Evolutionary conservation across 1,139 yeast species (phyloP).

Genomic region (Lodderomyces orthopsilosis): DNA sequence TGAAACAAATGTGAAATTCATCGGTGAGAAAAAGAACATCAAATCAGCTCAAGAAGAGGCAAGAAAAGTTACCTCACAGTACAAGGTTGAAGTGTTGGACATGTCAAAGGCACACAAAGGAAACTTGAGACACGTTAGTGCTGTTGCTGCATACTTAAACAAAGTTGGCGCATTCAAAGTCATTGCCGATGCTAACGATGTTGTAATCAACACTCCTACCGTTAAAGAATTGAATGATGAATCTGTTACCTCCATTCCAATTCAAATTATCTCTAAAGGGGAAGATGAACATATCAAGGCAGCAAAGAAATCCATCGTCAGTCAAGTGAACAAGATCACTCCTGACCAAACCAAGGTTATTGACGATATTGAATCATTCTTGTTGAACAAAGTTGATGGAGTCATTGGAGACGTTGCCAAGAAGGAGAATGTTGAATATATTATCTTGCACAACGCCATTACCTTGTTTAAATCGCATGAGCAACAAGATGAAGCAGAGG

Average conservation of each 20-base stretch:
- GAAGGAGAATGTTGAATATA: conserved; percentile 50
- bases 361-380: conserved; percentile 68
- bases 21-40: conserved; percentile 60
- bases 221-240: conserved; percentile 23
- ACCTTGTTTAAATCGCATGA: conserved; percentile 35
- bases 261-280: conserved; percentile 38
- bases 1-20: conserved; percentile 53
- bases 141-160: conserved; percentile 64
- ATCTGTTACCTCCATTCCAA: conserved; percentile 31
- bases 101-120: conserved; percentile 88
- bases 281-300: conserved; percentile 38
- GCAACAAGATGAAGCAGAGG: conserved; percentile 31
- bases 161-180: conserved; percentile 47
- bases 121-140: conserved; percentile 69
- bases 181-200: conserved; percentile 45
- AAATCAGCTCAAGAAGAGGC: conserved; percentile 59
- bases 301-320: conserved; percentile 66
- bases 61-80: conserved; percentile 49
- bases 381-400: conserved; percentile 51
- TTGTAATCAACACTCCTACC: conserved; percentile 58
- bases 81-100: conserved; percentile 65
- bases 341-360: conserved; percentile 64
- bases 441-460: conserved; percentile 48
- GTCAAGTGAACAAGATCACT: conserved; percentile 66
- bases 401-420: conserved; percentile 46